Conservation (phyloP, 495 filamentous ascomycete genomes). For the Tetracladium marchalianum region DNA sequence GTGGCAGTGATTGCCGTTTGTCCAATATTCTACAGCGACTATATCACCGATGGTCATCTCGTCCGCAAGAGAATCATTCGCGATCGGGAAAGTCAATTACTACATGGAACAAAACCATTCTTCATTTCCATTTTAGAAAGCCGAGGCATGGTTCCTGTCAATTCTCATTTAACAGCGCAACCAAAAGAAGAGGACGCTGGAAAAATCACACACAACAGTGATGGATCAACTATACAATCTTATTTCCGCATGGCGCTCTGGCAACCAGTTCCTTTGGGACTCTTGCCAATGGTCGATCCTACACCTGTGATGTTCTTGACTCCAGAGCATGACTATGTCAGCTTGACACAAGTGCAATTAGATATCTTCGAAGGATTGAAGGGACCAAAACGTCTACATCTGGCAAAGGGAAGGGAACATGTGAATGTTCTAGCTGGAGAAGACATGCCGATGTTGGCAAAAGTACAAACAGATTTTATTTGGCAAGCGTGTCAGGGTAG, state of each 20-base stretch:
- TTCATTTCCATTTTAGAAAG: neutral
- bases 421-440: neutral
- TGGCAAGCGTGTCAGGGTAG: neutral
- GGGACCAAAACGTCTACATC: neutral
- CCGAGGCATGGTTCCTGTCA: neutral
- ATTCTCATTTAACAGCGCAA: neutral
- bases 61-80: neutral
- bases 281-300: neutral
- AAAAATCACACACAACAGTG: neutral
- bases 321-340: conserved; percentile 1
- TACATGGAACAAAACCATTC: conserved; percentile 1
- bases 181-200: neutral
- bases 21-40: conserved; percentile 9
- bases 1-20: conserved; percentile 16
- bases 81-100: conserved; percentile 1
- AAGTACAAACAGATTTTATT: neutral
- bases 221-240: neutral
- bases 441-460: neutral
- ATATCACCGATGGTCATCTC: neutral
- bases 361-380: neutral
- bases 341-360: neutral
- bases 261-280: neutral
- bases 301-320: conserved; percentile 1
- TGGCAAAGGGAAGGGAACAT: neutral
- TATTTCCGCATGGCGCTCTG: neutral